Conservation (phyloP, 1,284 basidiomycete species). For the Neonothopanus nambi region DNA sequence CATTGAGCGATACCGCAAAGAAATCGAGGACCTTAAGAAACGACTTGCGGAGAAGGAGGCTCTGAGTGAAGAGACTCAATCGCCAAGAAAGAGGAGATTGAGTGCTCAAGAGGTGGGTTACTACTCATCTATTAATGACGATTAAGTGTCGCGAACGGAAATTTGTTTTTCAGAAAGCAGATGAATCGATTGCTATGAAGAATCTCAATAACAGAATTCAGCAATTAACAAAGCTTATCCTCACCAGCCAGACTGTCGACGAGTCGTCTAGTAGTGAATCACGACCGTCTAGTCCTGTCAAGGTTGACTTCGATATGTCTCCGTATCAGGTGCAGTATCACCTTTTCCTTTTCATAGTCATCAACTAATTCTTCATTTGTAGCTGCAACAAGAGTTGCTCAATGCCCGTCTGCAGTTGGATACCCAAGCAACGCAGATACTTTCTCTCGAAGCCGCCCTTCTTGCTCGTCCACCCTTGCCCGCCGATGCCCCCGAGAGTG, state of each 20-base stretch:
- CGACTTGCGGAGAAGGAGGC: slow-evolving; percentile 67
- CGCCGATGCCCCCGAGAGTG: slow-evolving; percentile 42
- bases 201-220: slow-evolving; percentile 81
- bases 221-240: slow-evolving; percentile 84
- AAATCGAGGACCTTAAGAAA: slow-evolving; percentile 83
- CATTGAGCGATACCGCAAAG: slow-evolving; percentile 87
- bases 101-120: slow-evolving; percentile 66
- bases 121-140: neutral
- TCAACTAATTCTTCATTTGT: slow-evolving; percentile 11
- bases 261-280: slow-evolving; percentile 49
- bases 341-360: neutral
- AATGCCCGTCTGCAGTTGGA: slow-evolving; percentile 73
- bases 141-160: too few relatives aligned
- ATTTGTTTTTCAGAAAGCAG: slow-evolving; percentile 55
- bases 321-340: slow-evolving; percentile 64
- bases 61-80: slow-evolving; percentile 1
- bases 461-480: slow-evolving; percentile 59
- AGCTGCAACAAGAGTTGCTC: slow-evolving; percentile 87
- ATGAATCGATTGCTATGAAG: slow-evolving; percentile 77
- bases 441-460: slow-evolving; percentile 75
- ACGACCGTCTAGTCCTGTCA: slow-evolving; percentile 75
- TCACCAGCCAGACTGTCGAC: slow-evolving; percentile 82
- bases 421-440: slow-evolving; percentile 76
- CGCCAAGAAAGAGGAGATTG: slow-evolving; percentile 55
- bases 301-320: slow-evolving; percentile 84